Evolutionary conservation across 768 basidiomycete species (phyloP), one percentile per base, ranked within the genome.

Genomic region (Rhizopogon roseolus): DNA sequence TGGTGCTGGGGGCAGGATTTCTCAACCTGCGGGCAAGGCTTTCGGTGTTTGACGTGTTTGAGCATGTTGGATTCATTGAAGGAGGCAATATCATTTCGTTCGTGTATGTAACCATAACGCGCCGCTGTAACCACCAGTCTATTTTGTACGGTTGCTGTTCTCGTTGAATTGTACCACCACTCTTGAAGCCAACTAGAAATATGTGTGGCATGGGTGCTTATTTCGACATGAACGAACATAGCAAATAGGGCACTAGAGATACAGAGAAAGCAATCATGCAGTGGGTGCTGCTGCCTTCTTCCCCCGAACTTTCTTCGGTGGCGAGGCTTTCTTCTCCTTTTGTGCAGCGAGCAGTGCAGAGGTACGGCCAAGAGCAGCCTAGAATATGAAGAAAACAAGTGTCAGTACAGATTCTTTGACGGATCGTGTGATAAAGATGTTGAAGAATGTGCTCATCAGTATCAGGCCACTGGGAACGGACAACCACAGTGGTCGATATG

Each of bases 301-400:
- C 53, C 89, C 88, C 63, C 90, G 78, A 57, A 73, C 57, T 75
- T 90, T 90, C 79, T 82, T 90, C 46, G 80, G 73, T 64, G 79
- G 87, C 59, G 70, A 62, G 10, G 81, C 65, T 71, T 87, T 90
- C 69, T 81, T 86, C 69, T 86, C 84, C 65, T 79, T 83, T 73
- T 89, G 86, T 50, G 88, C 71, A 27, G 77, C 79, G 52, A 85
- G 59, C 57, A 92, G 76, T 41, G 88, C 86, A 56, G 88, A 89
- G 27, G 84, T 80, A 57, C 90, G 88, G 45, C 85, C 88, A 43
- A 93, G 79, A 57, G 84, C 77, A 56, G 86, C 86, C 90, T 92
- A 62, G 59, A 46, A 34, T 22, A 5, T n/a, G 51, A 38, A 36
- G 22, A 57, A 22, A 53, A 51, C 13, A 45, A 39, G 57, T 36